Evolutionary conservation across 164 flowering plant genomes (phyloP), one percentile per base, ranked within the genome.

Genomic region (Aristolochia californica): DNA sequence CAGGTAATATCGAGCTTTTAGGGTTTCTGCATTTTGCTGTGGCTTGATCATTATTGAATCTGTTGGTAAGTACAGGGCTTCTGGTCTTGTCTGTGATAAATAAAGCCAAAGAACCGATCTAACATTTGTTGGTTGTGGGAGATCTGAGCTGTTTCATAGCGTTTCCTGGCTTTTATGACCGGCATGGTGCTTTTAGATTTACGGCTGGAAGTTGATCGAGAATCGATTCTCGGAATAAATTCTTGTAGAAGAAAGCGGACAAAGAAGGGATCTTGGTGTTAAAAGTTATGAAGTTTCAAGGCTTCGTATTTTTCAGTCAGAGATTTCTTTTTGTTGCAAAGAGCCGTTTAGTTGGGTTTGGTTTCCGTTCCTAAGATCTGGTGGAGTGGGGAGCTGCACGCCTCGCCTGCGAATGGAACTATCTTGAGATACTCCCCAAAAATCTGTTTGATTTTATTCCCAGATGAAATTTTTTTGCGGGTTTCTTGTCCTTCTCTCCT

Each of bases 401-500:
- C 26, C 13, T 49, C 51, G 22, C 24, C 27, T 23, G 7, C n/a
- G 55, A 13, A 52, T 52, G 16, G 55, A 52, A 24, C 28, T 24
- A 5, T 22, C 55, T 27, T 54, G 16, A 28, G 54, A 13, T 47
- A 5, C 20, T 4, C 4, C n/a, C 16, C 13, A 48, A 30, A 48
- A 24, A 14, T 34, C 62, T 59, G 21, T 25, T 47, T 22, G 48
- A 27, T 16, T 18, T 59, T 43, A 28, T 27, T 21, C 48, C 45
- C 52, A n/a, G 28, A 43, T 56, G 27, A 16, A 38, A 14, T 13
- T 28, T 4, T 15, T 59, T 10, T 13, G 17, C 28, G 38, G 44
- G 15, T 48, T 38, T 48, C 25, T 20, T 28, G 18, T 25, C 16
- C 21, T 27, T 47, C 21, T 43, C 61, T 68, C 68, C 75, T 74